A percentile compares a stretch with the other conserved stretches of the same genome.
Conservation (phyloP, 73 alveolate species). For the Tetrahymena elliotti region DNA sequence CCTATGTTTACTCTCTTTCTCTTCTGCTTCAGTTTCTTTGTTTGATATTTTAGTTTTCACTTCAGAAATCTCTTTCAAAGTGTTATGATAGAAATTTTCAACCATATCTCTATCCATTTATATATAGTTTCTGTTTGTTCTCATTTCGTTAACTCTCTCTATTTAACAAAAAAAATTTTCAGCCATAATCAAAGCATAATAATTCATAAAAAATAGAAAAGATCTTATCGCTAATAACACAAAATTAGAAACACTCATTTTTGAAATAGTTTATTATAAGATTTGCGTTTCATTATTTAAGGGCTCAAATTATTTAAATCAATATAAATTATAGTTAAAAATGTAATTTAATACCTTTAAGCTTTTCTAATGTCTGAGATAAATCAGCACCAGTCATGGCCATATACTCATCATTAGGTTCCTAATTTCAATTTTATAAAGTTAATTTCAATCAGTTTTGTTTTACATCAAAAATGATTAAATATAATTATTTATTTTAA, state of each 20-base stretch:
- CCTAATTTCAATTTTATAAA: background rate
- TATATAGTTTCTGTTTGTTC: slow-evolving; percentile 72
- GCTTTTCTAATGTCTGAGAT: background rate
- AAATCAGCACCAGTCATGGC: background rate
- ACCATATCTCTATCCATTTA: slow-evolving; percentile 92
- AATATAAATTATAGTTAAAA: background rate
- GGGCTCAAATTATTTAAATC: background rate
- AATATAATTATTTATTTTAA: too few relatives aligned
- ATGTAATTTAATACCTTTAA: background rate
- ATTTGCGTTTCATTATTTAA: background rate
- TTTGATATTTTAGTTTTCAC: slow-evolving; percentile 58
- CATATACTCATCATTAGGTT: slow-evolving; percentile 1
- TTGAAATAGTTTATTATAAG: too few relatives aligned
- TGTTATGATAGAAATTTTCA: slow-evolving; percentile 78
- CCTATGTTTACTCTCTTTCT: slow-evolving; percentile 73
- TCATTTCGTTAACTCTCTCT: slow-evolving; percentile 69
- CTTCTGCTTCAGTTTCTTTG: slow-evolving; percentile 77
- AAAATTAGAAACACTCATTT: too few relatives aligned
- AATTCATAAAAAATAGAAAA: too few relatives aligned
- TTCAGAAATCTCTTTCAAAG: slow-evolving; percentile 66
- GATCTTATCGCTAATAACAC: too few relatives aligned
- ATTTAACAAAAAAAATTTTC: background rate
- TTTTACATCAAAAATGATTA: too few relatives aligned
- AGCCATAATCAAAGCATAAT: background rate
- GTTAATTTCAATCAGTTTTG: background rate